A percentile compares a stretch with the other conserved stretches of the same genome.
phyloP scores from a whole-genome alignment of 306 rosid genomes.

The Senna tora region DNA sequence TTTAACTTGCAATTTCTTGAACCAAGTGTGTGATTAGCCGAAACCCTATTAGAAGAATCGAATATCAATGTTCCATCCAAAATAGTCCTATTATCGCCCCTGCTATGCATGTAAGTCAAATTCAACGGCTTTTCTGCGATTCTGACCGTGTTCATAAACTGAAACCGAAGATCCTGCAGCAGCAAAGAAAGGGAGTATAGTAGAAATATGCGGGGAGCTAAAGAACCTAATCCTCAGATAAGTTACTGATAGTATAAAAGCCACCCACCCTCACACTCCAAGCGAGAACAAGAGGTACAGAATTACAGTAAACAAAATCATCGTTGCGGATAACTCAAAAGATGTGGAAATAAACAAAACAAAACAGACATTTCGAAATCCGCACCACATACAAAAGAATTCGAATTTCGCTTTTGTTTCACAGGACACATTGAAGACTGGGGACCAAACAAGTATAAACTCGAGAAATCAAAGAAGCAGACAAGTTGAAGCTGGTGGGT shows the following conservation, averaged over 20 bases:
- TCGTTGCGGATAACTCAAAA: too few species aligned
- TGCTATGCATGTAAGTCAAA: slow-evolving; percentile 69
- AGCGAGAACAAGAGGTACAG: neutral
- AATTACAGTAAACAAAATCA: neutral
- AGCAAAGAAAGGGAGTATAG: slow-evolving; percentile 13
- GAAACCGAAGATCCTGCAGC: slow-evolving; percentile 84
- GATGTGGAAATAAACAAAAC: neutral
- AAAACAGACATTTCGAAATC: neutral
- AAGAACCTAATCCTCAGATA: neutral
- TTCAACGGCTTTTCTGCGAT: slow-evolving; percentile 88
- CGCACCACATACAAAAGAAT: neutral
- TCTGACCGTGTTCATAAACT: slow-evolving; percentile 82
- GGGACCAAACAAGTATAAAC: neutral
- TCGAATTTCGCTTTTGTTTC: neutral
- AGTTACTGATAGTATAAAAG: neutral
- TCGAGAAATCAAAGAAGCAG: too few species aligned
- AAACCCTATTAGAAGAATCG: slow-evolving; percentile 82
- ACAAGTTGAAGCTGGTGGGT: neutral
- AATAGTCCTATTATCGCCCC: slow-evolving; percentile 68
- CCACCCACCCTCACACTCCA: neutral
- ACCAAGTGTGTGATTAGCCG: slow-evolving; percentile 70
- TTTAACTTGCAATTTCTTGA: slow-evolving; percentile 68
- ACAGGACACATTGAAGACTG: neutral
- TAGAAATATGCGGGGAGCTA: neutral
- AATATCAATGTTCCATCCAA: slow-evolving; percentile 74